Conservation (phyloP, 305 asterid species). For the Rubia peregrina region DNA sequence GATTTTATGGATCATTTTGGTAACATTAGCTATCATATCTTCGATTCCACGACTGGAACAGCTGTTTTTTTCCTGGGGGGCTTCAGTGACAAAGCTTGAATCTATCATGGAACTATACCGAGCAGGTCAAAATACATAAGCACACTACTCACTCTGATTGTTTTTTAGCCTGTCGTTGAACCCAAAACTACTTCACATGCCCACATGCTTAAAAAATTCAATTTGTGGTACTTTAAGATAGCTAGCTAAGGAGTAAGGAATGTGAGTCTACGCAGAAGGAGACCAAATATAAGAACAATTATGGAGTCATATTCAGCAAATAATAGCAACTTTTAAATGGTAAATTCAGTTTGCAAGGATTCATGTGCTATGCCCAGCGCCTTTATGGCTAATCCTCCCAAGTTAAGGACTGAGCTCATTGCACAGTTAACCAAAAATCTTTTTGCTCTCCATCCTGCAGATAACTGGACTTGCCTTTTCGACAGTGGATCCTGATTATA, state of each 20-base stretch:
- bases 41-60: background rate
- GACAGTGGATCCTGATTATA: conserved; percentile 59
- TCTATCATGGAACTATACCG: background rate
- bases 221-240: background rate
- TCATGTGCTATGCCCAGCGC: background rate
- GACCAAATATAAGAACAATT: background rate
- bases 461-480: conserved; percentile 88
- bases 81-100: background rate
- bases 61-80: background rate
- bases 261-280: background rate
- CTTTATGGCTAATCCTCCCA: background rate
- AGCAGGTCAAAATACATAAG: background rate
- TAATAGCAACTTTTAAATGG: background rate
- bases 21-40: background rate
- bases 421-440: background rate
- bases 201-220: background rate
- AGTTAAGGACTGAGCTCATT: background rate
- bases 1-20: background rate
- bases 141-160: background rate
- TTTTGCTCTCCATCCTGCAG: conserved; percentile 34
- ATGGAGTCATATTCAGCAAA: background rate
- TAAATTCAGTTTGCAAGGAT: background rate
- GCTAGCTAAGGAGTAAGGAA: background rate
- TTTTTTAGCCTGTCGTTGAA: background rate
- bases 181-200: background rate